A percentile compares a stretch with the other conserved stretches of the same genome.
Evolutionary conservation across 352 stramenopile species (phyloP).

Genomic region (Phytophthora pisi): DNA sequence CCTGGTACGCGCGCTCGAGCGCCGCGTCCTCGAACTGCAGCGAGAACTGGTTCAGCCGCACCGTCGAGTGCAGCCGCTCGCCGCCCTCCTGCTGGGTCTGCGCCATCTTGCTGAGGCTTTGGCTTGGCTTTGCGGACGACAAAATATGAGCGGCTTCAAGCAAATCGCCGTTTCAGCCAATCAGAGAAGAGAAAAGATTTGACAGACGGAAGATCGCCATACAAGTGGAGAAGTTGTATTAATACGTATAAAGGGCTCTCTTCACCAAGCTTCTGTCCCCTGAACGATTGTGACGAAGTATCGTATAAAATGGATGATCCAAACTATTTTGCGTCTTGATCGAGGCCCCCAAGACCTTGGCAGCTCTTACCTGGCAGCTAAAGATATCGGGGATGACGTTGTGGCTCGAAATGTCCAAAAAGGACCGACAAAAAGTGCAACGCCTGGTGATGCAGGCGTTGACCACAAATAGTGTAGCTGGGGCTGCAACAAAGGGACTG

Average conservation of each 20-base stretch:
- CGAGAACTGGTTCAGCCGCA: constrained; percentile 82
- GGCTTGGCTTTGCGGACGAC: neutral
- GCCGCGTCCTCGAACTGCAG: constrained; percentile 77
- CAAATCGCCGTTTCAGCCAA: neutral
- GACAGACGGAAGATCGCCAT: no score
- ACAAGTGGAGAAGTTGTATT: no score
- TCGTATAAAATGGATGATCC: no score
- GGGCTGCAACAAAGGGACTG: neutral
- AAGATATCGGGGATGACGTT: no score
- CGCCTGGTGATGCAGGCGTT: neutral
- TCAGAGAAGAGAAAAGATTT: neutral
- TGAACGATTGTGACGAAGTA: no score
- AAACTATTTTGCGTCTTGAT: no score
- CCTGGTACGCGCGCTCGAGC: constrained; percentile 71
- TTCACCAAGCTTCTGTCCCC: no score
- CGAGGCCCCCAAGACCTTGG: no score
- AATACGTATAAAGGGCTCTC: no score
- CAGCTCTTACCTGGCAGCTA: no score
- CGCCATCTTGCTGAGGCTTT: neutral
- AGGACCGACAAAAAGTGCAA: no score
- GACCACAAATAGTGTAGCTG: neutral
- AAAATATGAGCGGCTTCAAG: neutral
- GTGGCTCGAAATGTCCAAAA: no score
- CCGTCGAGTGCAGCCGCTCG: constrained; percentile 70
- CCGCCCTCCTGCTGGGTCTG: neutral